Percentiles rank a stretch among this genome's conserved stretches.
Evolutionary conservation across 2,329 filamentous ascomycete genomes (phyloP).

Genomic region (Curvularia spicifera): DNA sequence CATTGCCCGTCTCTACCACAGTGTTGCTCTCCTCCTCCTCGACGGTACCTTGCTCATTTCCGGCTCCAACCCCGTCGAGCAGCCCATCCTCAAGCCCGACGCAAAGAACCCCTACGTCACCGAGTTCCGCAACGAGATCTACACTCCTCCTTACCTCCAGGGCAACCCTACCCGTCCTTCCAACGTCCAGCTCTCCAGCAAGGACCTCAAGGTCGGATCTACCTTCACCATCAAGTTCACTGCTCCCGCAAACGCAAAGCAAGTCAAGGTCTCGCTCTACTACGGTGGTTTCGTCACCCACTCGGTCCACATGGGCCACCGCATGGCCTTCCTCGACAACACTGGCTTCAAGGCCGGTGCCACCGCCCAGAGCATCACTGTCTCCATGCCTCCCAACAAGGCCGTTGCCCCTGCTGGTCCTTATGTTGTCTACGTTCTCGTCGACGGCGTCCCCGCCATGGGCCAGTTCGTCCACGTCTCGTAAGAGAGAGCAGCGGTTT

Average conservation of each 20-base stretch:
- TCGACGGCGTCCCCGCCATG: constrained; percentile 61
- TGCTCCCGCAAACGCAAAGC: constrained; percentile 51
- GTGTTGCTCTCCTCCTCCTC: constrained; percentile 63
- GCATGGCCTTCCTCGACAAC: constrained; percentile 62
- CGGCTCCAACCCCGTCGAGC: constrained; percentile 66
- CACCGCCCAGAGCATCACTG: constrained; percentile 56
- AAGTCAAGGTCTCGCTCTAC: constrained; percentile 60
- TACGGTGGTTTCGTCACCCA: constrained; percentile 68
- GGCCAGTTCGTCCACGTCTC: constrained; percentile 59
- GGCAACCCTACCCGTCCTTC: constrained; percentile 61
- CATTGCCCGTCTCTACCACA: constrained; percentile 63
- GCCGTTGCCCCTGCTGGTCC: constrained; percentile 65
- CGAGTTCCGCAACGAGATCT: constrained; percentile 68
- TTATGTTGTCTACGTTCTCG: constrained; percentile 65
- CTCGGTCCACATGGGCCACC: constrained; percentile 66
- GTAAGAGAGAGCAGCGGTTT: constrained; percentile 27
- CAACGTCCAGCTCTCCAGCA: constrained; percentile 55
- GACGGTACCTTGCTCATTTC: constrained; percentile 66
- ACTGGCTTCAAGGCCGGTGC: constrained; percentile 55
- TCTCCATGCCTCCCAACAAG: constrained; percentile 61
- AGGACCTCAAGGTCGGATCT: constrained; percentile 52
- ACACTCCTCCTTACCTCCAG: constrained; percentile 65
- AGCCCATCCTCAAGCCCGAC: constrained; percentile 58
- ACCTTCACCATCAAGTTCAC: constrained; percentile 59
- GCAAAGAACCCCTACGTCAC: constrained; percentile 60